phyloP scores from a whole-genome alignment of 257 asterid species.

The Scutellaria galericulata region DNA sequence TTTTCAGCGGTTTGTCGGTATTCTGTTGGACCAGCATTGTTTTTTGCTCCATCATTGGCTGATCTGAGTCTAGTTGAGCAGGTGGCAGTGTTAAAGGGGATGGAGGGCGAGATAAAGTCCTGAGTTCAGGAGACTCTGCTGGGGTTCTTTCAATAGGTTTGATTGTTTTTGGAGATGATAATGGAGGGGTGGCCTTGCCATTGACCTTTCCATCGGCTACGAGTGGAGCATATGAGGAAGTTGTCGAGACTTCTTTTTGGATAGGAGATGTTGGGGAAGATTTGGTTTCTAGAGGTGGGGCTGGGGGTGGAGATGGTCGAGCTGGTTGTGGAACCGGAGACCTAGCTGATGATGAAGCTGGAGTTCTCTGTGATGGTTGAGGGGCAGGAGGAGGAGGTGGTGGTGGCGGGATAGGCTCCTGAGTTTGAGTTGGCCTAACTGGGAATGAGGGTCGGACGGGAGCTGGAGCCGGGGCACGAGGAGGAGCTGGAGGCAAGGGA shows the following conservation, averaged over 20 bases:
- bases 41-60: constrained; percentile 44
- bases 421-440: constrained; percentile 38
- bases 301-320: not conserved
- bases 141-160: constrained; percentile 43
- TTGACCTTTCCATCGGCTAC: constrained; percentile 11
- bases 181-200: constrained; percentile 36
- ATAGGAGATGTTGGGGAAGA: constrained; percentile 17
- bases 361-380: constrained; percentile 24
- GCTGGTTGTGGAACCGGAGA: not conserved
- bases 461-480: constrained; percentile 32
- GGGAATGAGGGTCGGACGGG: constrained; percentile 36
- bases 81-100: constrained; percentile 53
- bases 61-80: constrained; percentile 40
- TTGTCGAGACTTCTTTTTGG: constrained; percentile 3
- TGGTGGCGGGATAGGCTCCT: constrained; percentile 29
- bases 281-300: not conserved
- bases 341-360: not conserved
- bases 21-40: constrained; percentile 30
- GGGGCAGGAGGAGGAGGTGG: constrained; percentile 30
- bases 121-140: constrained; percentile 43
- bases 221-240: constrained; percentile 4
- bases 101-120: constrained; percentile 51
- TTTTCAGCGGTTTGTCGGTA: constrained; percentile 31
- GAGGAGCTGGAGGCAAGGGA: constrained; percentile 26
- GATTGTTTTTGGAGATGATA: constrained; percentile 46